These are phyloP conservation scores for Gryganskiella cystojenkinii DNA, from an alignment of 192 early-diverging fungal species.

Conservation along the genomic window DNA sequence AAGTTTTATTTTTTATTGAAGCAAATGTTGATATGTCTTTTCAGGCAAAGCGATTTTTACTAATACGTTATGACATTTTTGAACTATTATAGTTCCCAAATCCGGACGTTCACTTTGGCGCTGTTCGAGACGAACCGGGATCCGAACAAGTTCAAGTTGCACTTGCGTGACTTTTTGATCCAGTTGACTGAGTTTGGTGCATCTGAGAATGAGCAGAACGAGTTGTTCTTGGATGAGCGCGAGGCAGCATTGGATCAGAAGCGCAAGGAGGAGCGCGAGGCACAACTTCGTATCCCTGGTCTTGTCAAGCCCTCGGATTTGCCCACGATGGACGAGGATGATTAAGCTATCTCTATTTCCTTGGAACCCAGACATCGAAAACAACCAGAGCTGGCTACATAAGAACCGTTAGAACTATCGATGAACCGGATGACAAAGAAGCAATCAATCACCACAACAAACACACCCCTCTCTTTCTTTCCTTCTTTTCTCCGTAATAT, in stretches of 20 bases:
- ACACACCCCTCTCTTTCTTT: too few relatives aligned
- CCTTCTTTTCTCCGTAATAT: too few relatives aligned
- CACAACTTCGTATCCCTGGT: constrained; percentile 90
- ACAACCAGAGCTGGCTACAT: too few relatives aligned
- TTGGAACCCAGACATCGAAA: too few relatives aligned
- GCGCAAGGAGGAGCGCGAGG: constrained; percentile 83
- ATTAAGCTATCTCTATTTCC: constrained; percentile 32
- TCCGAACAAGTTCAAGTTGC: constrained; percentile 86
- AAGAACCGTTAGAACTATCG: too few relatives aligned
- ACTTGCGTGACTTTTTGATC: constrained; percentile 97
- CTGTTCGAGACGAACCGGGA: constrained; percentile 89
- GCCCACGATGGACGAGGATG: constrained; percentile 66
- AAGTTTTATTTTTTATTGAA: constrained; percentile 26
- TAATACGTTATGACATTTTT: not conserved
- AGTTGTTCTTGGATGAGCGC: constrained; percentile 89
- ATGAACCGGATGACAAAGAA: too few relatives aligned
- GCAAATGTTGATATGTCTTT: not conserved
- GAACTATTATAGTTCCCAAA: constrained; percentile 71
- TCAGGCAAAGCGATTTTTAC: not conserved
- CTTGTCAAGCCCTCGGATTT: constrained; percentile 96
- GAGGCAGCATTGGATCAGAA: constrained; percentile 85
- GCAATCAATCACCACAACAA: too few relatives aligned
- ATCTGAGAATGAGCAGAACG: constrained; percentile 70
- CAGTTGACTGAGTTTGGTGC: constrained; percentile 94
- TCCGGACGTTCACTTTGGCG: constrained; percentile 87